Base-by-base conservation (phyloP, 352 stramenopile genomes). In the Globisporangium heterothallicum region DNA sequence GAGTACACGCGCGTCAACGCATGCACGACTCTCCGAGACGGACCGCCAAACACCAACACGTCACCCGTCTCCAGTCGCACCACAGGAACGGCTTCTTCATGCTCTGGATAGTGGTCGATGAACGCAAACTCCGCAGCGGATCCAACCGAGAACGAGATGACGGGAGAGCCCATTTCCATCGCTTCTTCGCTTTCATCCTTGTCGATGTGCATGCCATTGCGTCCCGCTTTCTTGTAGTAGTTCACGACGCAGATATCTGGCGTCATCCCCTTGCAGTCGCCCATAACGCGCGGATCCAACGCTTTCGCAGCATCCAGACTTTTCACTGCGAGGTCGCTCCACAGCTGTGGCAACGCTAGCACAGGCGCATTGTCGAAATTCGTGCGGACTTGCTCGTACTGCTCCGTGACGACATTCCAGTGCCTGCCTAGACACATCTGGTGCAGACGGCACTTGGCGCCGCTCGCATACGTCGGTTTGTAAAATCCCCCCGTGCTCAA, bases 161-260 rank as follows among this genome's bases (percentile, higher is more conserved):
- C 78, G 3, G 78, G 78, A 21, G 78, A 86, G 12, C 78, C 78
- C 63, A 78, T 78, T 0, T 42, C 49, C 61, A 88, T 78, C 19
- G 78, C 76, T 42, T 74, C 66, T 2, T 58, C 58, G 41, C 73
- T 84, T 49, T 88, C 78, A 56, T 86, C 72, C 59, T 86, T 86
- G 65, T 88, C 78, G 21, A 85, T 64, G 56, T 88, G 78, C 71
- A 88, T 78, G 51, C 74, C 78, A 36, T 86, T 89, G 56, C 74
- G 65, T 0, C 78, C 78, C 18, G 74, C 74, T 53, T 84, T 84
- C 56, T 86, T 85, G 64, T 87, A 87, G 42, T 84, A 89, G 53
- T 87, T 87, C 45, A 86, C 75, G 18, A 87, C 74, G 41, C 74
- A 86, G 43, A 89, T 77, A 29, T 89, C 75, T 0, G 76, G 78